phyloP scores from a whole-genome alignment of 768 basidiomycete species.

The Pisolithus orientalis region DNA sequence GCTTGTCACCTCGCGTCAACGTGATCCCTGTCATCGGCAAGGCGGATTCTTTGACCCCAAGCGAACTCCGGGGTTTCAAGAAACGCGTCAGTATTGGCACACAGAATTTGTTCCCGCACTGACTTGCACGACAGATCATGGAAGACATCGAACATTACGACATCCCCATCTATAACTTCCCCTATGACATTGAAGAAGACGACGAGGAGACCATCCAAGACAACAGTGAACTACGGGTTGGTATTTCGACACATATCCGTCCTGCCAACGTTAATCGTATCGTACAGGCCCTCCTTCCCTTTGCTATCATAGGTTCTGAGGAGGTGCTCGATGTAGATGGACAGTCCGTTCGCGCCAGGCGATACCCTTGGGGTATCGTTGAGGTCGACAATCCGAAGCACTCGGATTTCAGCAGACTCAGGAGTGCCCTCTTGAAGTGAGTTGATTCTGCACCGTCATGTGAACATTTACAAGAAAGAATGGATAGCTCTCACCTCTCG shows the following conservation, averaged over 20 bases:
- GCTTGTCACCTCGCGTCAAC: slow-evolving; percentile 94
- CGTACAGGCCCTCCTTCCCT: slow-evolving; percentile 79
- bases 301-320: slow-evolving; percentile 95
- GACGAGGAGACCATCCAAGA: slow-evolving; percentile 98
- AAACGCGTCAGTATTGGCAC: slow-evolving; percentile 55
- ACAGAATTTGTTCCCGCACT: slow-evolving; percentile 3
- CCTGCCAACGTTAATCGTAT: slow-evolving; percentile 4
- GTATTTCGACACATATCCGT: slow-evolving; percentile 17
- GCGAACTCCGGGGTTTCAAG: slow-evolving; percentile 92
- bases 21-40: slow-evolving; percentile 98
- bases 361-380: slow-evolving; percentile 98
- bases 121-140: slow-evolving; percentile 68
- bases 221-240: slow-evolving; percentile 88
- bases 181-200: slow-evolving; percentile 98
- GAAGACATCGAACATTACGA: slow-evolving; percentile 98
- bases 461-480: slow-evolving; percentile 6
- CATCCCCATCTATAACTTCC: slow-evolving; percentile 99
- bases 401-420: slow-evolving; percentile 93
- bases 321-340: slow-evolving; percentile 94
- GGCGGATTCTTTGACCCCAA: slow-evolving; percentile 90
- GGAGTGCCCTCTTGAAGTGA: slow-evolving; percentile 87
- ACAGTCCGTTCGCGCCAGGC: slow-evolving; percentile 83
- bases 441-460: slow-evolving; percentile 6
- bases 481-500: slow-evolving; percentile 77
- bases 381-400: slow-evolving; percentile 99